Percentiles rank a stretch among this genome's conserved stretches.
Conservation (phyloP, 352 stramenopile species). For the Phytophthora colocasiae region DNA sequence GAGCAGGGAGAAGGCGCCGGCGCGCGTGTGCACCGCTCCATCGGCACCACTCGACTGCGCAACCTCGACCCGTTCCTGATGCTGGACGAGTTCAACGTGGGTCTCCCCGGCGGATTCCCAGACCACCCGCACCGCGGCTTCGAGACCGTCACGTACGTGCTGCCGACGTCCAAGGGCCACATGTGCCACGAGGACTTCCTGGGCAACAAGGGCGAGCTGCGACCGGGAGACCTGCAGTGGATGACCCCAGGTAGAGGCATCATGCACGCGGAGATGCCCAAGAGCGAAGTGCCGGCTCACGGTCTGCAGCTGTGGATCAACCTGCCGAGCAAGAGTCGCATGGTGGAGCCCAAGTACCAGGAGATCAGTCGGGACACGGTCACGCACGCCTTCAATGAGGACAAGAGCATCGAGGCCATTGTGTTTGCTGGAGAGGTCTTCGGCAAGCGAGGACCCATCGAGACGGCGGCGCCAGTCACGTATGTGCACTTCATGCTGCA, state of each 20-base stretch:
- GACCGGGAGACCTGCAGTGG: constrained; percentile 60
- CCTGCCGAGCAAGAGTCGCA: constrained; percentile 49
- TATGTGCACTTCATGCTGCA: constrained; percentile 65
- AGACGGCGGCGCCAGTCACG: constrained; percentile 55
- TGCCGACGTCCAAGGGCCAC: constrained; percentile 72
- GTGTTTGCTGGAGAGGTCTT: constrained; percentile 63
- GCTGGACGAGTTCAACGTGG: constrained; percentile 66
- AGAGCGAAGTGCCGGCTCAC: constrained; percentile 37
- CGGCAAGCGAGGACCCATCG: constrained; percentile 45
- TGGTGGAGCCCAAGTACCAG: constrained; percentile 62
- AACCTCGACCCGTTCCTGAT: constrained; percentile 66
- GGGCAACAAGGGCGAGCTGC: constrained; percentile 57
- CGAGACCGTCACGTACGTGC: constrained; percentile 91
- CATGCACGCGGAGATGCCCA: constrained; percentile 65
- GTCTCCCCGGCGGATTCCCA: constrained; percentile 81
- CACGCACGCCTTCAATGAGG: constrained; percentile 47
- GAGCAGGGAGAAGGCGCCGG: constrained; percentile 49
- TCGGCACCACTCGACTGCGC: constrained; percentile 42
- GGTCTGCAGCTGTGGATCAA: constrained; percentile 68
- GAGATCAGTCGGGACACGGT: constrained; percentile 58
- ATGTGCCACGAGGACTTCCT: constrained; percentile 90
- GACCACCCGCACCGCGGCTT: constrained; percentile 92
- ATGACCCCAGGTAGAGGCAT: constrained; percentile 61
- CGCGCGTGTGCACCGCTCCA: constrained; percentile 45
- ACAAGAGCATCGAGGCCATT: constrained; percentile 57